Base-by-base conservation (phyloP, 306 rosid species). In the Carpinus viminea region DNA sequence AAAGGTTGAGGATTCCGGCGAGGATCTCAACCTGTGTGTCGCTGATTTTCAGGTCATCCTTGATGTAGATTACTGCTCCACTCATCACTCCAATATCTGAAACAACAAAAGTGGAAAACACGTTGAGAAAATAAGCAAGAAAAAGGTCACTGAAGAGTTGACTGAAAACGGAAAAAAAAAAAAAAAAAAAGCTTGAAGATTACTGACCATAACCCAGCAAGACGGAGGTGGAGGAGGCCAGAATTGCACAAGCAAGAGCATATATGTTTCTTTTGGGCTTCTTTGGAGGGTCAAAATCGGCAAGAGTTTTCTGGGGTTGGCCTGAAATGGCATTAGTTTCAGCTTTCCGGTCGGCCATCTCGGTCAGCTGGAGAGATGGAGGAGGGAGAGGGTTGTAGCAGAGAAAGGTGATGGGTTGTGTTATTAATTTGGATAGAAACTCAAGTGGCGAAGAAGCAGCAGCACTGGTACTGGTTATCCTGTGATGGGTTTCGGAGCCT, bases 1-100 rank as follows among this genome's bases (percentile, higher is more conserved):
- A 90, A 0, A 95, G 72, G 81, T 87, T 95, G 17, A 95, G 84
- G 72, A 95, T 95, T 0, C 98, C 98, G 1, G 83, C 45, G 8
- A 95, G 87, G 16, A 95, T 54, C 72, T 92, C 97, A 0, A 91
- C 72, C 62, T 92, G 50, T 0, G 26, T 73, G 83, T 95, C 94
- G 0, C 86, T 45, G 18, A 91, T 36, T 47, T 78, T 76, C 12
- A 95, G 78, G 78, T 92, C 98, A 0, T 83, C 11, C 76, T 91
- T 4, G 60, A 95, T 95, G 77, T 60, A 90, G 9, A 90, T 74
- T 1, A 21, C 79, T 0, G 97, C 98, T 78, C 98, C 98, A 74
- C 98, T 95, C 98, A 95, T 95, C 45, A 95, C 98, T 13, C 98
- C 98, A 20, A 91, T 75, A 83, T 95, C 98, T 92, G 88, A 59